phyloP scores from a whole-genome alignment of 495 filamentous ascomycete genomes.

The Neurospora hispaniola region DNA sequence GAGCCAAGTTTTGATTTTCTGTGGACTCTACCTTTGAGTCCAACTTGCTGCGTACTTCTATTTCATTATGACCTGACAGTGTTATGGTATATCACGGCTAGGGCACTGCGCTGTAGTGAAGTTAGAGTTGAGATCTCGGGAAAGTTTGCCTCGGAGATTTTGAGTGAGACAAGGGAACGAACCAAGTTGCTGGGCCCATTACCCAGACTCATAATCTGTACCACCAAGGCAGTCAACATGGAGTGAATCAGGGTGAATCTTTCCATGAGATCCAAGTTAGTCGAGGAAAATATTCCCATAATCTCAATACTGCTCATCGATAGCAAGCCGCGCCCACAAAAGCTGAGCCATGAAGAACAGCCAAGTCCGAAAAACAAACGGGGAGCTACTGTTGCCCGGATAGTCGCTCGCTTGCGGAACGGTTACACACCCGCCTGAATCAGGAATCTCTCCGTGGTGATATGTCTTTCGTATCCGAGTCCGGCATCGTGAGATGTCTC shows the following conservation, averaged over 20 bases:
- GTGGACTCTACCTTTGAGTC: not conserved
- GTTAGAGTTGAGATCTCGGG: not conserved
- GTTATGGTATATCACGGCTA: not conserved
- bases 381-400: not conserved
- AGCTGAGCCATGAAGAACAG: not conserved
- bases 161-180: not conserved
- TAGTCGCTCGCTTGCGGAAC: not conserved
- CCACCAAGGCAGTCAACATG: not conserved
- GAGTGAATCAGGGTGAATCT: not conserved
- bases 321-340: not conserved
- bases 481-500: not conserved
- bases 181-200: not conserved
- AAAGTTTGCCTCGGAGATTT: not conserved
- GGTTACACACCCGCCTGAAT: not conserved
- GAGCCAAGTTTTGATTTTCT: no score
- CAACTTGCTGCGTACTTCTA: not conserved
- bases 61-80: not conserved
- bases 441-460: not conserved
- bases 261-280: not conserved
- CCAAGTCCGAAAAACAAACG: not conserved
- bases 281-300: not conserved
- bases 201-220: not conserved
- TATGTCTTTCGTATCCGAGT: not conserved
- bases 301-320: not conserved
- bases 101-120: not conserved